These are phyloP conservation scores for Boletus rubescentipes DNA, from an alignment of 768 basidiomycete species.

Conservation along the genomic window DNA sequence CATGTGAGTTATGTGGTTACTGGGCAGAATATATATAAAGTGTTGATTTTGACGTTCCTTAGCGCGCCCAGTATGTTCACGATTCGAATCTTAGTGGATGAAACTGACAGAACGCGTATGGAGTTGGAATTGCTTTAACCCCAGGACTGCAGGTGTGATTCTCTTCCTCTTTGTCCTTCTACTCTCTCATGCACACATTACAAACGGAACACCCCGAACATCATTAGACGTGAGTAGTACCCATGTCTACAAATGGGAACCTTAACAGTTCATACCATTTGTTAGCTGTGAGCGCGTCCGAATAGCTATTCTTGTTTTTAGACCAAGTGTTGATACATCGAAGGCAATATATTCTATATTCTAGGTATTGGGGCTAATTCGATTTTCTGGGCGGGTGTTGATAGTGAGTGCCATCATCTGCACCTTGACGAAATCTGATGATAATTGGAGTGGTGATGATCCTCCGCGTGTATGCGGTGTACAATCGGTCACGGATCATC, in stretches of 20 bases:
- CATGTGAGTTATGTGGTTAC: neutral
- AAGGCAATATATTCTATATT: neutral
- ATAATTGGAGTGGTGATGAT: neutral
- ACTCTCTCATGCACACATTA: neutral
- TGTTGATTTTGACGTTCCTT: neutral
- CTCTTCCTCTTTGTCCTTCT: neutral
- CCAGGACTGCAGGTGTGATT: neutral
- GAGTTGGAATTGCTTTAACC: neutral
- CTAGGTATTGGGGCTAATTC: neutral
- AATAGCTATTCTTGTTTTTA: neutral
- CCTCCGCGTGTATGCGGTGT: neutral
- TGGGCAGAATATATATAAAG: neutral
- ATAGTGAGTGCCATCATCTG: neutral
- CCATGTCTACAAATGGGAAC: neutral
- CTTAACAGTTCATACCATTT: neutral
- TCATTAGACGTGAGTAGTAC: neutral
- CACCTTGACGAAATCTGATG: neutral
- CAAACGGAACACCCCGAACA: neutral
- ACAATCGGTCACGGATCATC: conserved; percentile 2
- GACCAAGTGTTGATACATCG: neutral
- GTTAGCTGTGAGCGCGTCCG: neutral
- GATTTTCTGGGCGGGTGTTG: neutral
- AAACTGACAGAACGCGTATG: neutral
- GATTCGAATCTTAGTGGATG: neutral
- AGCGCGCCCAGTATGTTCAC: neutral